Percentiles rank a stretch among this genome's conserved stretches.
Conservation (phyloP, 257 asterid species). For the Solanum acaule region DNA sequence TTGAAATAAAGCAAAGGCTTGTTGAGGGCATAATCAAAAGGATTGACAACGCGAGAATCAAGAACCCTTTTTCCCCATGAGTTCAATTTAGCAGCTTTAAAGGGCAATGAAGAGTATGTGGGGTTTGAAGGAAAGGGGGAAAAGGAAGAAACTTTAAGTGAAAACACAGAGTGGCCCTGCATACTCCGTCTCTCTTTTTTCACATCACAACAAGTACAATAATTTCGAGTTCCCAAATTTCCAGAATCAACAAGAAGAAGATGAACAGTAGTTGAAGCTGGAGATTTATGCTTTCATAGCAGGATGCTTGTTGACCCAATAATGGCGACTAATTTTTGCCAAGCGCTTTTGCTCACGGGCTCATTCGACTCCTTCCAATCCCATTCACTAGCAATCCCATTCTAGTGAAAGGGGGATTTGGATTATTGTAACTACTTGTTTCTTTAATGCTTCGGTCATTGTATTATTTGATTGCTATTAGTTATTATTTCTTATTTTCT, state of each 20-base stretch:
- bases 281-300: neutral
- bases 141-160: neutral
- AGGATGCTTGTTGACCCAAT: neutral
- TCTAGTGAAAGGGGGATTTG: too few relatives aligned
- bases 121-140: neutral
- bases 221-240: neutral
- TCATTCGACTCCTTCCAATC: neutral
- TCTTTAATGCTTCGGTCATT: too few relatives aligned
- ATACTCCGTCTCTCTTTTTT: slow-evolving; percentile 2
- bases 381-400: neutral
- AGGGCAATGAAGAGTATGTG: neutral
- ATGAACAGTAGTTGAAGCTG: neutral
- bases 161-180: slow-evolving; percentile 14
- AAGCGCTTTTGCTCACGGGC: neutral
- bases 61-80: neutral
- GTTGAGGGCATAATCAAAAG: neutral
- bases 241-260: neutral
- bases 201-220: neutral
- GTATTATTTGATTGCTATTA: too few relatives aligned
- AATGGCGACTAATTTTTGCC: neutral
- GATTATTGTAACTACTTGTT: too few relatives aligned
- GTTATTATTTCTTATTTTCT: too few relatives aligned
- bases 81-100: neutral
- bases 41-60: neutral
- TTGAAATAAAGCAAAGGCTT: neutral